Base-by-base conservation (phyloP, 345 rosid genomes). In the Eucalyptus coolabah region DNA sequence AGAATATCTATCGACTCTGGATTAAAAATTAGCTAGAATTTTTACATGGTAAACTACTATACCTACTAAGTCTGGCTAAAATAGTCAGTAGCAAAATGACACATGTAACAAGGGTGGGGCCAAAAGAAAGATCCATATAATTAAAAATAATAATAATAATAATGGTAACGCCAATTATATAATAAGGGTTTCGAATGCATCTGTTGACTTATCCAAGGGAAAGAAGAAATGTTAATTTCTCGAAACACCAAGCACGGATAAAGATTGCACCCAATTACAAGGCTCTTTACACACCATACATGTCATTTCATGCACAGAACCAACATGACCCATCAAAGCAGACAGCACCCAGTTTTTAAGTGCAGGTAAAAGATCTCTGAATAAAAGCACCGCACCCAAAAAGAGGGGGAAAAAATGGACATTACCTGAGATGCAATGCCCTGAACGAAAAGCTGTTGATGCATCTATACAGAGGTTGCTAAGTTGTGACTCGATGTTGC, bases 401-500 rank as follows among this genome's bases (percentile, higher is more conserved):
- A 50, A 23, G 59, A 12, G 6, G 30, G 15, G 7, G 23, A 40
- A 77, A 44, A 40, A 77, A 21, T 77, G 47, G 85, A 77, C 85
- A 40, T 77, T 77, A 77, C 85, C 85, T 40, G 94, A 91, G 40
- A 34, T 90, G 91, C 90, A 88, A 91, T 93, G 92, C 54, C 90
- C 90, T 47, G 90, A 86, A 59, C 88, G 86, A 34, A 87, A 83
- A 60, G 93, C 56, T 34, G 91, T 13, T 47, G 92, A 65, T 81
- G 89, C 77, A 45, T 94, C 95, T 88, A 91, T 89, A 82, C 96
- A 94, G 42, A 96, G 96, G 92, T 88, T 92, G 80, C 88, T 93
- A 7, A 96, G 93, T 88, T 95, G 95, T 82, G 95, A 95, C 90
- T 95, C 94, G 37, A 96, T 96, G 96, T 88, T 87, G 91, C 72